Evolutionary conservation across 257 asterid species (phyloP).

Genomic region (Ocimum tenuiflorum): DNA sequence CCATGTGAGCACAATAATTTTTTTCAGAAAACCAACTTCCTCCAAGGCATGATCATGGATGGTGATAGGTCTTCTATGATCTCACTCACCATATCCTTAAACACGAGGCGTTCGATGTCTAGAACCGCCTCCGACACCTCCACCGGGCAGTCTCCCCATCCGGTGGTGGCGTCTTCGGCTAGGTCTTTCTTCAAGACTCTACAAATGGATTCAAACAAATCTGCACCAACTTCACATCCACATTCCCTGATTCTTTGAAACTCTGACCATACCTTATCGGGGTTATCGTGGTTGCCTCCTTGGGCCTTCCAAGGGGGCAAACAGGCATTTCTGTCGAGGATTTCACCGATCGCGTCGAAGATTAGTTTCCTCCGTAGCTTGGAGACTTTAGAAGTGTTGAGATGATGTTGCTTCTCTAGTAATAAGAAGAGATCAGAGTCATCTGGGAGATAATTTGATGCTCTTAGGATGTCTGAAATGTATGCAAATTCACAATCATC

Average conservation of each 20-base stretch:
- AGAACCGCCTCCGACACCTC: conserved; percentile 64
- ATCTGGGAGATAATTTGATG: conserved; percentile 41
- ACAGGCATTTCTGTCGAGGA: conserved; percentile 42
- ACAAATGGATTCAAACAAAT: conserved; percentile 55
- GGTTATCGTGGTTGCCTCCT: conserved; percentile 22
- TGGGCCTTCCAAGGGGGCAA: conserved; percentile 70
- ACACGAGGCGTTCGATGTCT: conserved; percentile 71
- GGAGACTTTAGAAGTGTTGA: conserved; percentile 41
- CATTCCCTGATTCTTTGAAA: conserved; percentile 48
- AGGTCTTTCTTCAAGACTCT: conserved; percentile 60
- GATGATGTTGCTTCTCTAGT: conserved; percentile 63
- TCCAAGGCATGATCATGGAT: conserved; percentile 28
- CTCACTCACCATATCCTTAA: conserved; percentile 63
- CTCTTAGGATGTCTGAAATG: conserved; percentile 60
- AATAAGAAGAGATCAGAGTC: conserved; percentile 49
- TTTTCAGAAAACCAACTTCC: conserved; percentile 59
- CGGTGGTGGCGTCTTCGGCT: conserved; percentile 42
- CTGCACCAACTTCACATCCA: conserved; percentile 37
- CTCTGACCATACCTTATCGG: conserved; percentile 51
- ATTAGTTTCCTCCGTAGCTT: conserved; percentile 54
- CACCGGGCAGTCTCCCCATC: conserved; percentile 67
- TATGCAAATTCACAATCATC: conserved; percentile 48
- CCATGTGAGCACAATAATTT: not conserved
- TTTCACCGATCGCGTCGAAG: conserved; percentile 58
- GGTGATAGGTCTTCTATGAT: conserved; percentile 55